phyloP scores from a whole-genome alignment of 208 protist species.

The Novymonas esmeraldas region DNA sequence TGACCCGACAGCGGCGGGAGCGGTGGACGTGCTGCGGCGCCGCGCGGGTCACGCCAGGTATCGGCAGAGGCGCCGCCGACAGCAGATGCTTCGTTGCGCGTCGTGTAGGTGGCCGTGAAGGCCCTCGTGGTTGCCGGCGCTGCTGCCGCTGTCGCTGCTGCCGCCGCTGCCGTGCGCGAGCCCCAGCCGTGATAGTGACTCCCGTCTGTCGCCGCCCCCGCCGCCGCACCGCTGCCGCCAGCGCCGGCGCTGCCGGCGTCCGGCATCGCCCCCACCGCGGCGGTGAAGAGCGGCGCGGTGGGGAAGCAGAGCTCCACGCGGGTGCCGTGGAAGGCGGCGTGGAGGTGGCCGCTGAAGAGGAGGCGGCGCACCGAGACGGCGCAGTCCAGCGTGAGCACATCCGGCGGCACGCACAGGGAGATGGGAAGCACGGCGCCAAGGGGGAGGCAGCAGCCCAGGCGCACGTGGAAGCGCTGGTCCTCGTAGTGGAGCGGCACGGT shows the following conservation, averaged over 20 bases:
- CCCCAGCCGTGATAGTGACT: no score
- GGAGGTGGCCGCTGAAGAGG: constrained; percentile 55
- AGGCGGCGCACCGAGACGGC: constrained; percentile 52
- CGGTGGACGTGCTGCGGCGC: constrained; percentile 3
- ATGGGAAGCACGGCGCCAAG: constrained; percentile 51
- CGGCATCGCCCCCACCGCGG: constrained; percentile 46
- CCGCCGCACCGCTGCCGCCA: not conserved
- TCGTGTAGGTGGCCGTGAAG: constrained; percentile 29
- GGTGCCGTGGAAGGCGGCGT: constrained; percentile 57
- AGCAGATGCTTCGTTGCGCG: constrained; percentile 19
- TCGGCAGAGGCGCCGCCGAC: not conserved
- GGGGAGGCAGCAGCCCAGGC: constrained; percentile 61
- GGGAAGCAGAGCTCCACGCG: constrained; percentile 75
- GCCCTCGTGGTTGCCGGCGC: not conserved
- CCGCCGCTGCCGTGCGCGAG: not conserved
- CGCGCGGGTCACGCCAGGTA: not conserved
- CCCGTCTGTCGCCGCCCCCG: not conserved
- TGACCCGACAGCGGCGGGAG: not conserved
- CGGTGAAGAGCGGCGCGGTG: constrained; percentile 63
- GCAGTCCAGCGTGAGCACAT: constrained; percentile 71
- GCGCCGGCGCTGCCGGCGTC: not conserved
- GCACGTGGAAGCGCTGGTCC: constrained; percentile 64
- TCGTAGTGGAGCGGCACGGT: constrained; percentile 69
- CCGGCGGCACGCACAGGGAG: constrained; percentile 51
- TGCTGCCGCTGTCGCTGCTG: not conserved